Percentiles rank a stretch among this genome's conserved stretches.
phyloP scores from a whole-genome alignment of 1,139 yeast species.

The Candida frijolesensis region DNA sequence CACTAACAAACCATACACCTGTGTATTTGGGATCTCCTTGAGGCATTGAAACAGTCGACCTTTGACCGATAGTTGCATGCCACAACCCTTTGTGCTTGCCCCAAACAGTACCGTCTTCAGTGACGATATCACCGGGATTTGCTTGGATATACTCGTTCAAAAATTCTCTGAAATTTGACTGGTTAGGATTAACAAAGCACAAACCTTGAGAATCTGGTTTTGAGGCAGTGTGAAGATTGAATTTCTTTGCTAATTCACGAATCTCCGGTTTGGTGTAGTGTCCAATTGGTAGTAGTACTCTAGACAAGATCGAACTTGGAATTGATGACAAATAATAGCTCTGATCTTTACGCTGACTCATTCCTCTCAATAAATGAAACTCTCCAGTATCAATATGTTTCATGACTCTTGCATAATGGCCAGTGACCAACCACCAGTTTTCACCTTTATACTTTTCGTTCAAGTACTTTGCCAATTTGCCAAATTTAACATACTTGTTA shows the following conservation, averaged over 20 bases:
- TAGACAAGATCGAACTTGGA: constrained; percentile 44
- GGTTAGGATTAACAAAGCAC: constrained; percentile 81
- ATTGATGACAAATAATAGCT: constrained; percentile 84
- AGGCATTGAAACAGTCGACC: constrained; percentile 77
- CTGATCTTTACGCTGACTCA: constrained; percentile 74
- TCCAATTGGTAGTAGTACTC: constrained; percentile 78
- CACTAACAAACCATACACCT: constrained; percentile 88
- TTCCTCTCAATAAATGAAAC: constrained; percentile 59
- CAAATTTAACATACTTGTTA: constrained; percentile 84
- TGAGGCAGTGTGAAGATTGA: constrained; percentile 54
- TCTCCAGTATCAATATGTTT: constrained; percentile 28
- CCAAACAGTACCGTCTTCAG: constrained; percentile 73
- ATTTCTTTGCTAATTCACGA: constrained; percentile 61
- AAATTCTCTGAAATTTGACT: constrained; percentile 68
- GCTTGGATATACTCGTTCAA: constrained; percentile 72
- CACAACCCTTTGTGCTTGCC: constrained; percentile 86
- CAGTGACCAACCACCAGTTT: constrained; percentile 88
- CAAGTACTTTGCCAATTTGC: constrained; percentile 64
- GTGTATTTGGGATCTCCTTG: constrained; percentile 75
- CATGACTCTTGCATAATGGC: constrained; percentile 81
- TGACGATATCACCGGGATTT: constrained; percentile 75
- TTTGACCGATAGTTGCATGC: constrained; percentile 94
- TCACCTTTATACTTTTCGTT: constrained; percentile 27
- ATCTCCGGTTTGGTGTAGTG: constrained; percentile 74
- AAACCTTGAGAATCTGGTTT: constrained; percentile 95